Evolutionary conservation across 176 grass and related monocot species (phyloP).

Genomic region (Rhynchospora tenuis): DNA sequence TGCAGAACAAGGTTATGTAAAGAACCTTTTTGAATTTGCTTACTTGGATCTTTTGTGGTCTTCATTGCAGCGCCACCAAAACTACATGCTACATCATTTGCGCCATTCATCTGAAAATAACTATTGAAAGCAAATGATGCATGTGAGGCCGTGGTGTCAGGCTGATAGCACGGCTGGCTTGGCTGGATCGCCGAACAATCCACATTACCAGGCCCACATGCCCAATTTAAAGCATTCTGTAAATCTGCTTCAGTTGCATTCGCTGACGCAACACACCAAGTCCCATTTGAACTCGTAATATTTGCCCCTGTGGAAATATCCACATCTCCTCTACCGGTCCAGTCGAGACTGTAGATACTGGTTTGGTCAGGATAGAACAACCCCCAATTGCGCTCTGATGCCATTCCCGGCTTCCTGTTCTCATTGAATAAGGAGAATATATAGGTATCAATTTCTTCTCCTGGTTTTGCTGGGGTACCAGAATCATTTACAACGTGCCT

Average conservation of each 20-base stretch:
- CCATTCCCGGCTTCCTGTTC: constrained; percentile 83
- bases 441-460: constrained; percentile 83
- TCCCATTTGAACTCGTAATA: constrained; percentile 70
- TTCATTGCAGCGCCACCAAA: constrained; percentile 68
- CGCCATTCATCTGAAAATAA: constrained; percentile 89
- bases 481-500: constrained; percentile 84
- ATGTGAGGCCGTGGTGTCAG: constrained; percentile 68
- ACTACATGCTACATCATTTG: constrained; percentile 72
- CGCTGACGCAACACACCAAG: constrained; percentile 77
- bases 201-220: constrained; percentile 80
- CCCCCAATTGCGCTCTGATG: constrained; percentile 97
- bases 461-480: constrained; percentile 75
- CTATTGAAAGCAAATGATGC: constrained; percentile 86
- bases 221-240: constrained; percentile 92
- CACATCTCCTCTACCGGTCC: constrained; percentile 80
- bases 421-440: constrained; percentile 98
- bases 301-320: constrained; percentile 79
- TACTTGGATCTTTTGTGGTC: constrained; percentile 87
- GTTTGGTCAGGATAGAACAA: constrained; percentile 82
- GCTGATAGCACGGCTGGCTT: constrained; percentile 90
- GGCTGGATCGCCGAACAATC: constrained; percentile 97
- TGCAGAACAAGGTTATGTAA: neutral
- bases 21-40: constrained; percentile 11
- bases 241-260: constrained; percentile 72
- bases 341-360: constrained; percentile 83